Percentiles rank a stretch among this genome's conserved stretches.
These are phyloP conservation scores for Veloboletus limbatus DNA, from an alignment of 1,284 basidiomycete genomes.

Conservation along the genomic window DNA sequence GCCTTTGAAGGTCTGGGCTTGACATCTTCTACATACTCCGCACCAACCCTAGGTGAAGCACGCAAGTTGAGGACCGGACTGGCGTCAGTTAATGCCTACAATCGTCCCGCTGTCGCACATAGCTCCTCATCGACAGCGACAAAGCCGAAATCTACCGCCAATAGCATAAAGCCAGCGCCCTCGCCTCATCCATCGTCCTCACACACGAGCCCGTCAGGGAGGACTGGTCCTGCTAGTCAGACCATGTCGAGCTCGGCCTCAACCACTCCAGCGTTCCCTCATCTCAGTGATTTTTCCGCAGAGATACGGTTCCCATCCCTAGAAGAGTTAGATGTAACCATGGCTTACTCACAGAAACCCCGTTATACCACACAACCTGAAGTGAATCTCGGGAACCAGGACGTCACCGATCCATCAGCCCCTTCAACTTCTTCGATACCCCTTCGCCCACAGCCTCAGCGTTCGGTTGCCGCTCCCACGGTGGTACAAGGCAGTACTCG, in stretches of 20 bases:
- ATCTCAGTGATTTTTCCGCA: constrained; percentile 44
- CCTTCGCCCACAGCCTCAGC: constrained; percentile 18
- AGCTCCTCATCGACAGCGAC: constrained; percentile 21
- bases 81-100: constrained; percentile 43
- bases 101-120: constrained; percentile 20
- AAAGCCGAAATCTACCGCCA: constrained; percentile 34
- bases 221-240: constrained; percentile 13
- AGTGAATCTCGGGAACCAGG: constrained; percentile 9
- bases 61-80: constrained; percentile 66
- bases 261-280: constrained; percentile 21
- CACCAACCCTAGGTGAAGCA: constrained; percentile 73
- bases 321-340: constrained; percentile 72
- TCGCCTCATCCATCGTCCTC: constrained; percentile 46
- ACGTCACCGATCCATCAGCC: constrained; percentile 24
- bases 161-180: constrained; percentile 36
- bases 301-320: constrained; percentile 75
- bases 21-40: constrained; percentile 41
- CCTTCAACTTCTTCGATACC: constrained; percentile 21
- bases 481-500: constrained; percentile 24
- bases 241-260: constrained; percentile 21
- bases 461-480: constrained; percentile 10
- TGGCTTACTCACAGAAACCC: constrained; percentile 32
- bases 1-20: constrained; percentile 76
- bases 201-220: constrained; percentile 21
- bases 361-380: constrained; percentile 21